Percentiles rank a stretch among this genome's conserved stretches.
Evolutionary conservation across 2,329 filamentous ascomycete species (phyloP).

Genomic region (Ceratocystis lukuohia): DNA sequence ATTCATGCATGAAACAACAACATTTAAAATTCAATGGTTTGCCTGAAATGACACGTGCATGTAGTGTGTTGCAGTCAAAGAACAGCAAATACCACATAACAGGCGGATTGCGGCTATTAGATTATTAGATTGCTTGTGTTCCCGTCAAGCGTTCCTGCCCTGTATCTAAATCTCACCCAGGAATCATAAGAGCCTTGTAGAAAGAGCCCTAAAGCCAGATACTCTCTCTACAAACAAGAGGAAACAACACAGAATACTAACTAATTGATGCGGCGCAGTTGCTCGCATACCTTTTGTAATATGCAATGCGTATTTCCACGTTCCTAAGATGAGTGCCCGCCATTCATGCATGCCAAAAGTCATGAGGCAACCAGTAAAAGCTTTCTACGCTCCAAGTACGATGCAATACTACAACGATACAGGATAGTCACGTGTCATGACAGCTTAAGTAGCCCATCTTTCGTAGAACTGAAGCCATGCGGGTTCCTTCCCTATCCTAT

Average conservation of each 20-base stretch:
- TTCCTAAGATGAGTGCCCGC: neutral
- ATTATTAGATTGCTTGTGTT: neutral
- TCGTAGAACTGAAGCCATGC: neutral
- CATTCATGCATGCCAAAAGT: neutral
- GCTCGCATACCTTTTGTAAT: neutral
- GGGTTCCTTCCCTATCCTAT: neutral
- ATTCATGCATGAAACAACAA: constrained; percentile 1
- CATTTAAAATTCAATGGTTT: neutral
- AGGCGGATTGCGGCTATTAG: neutral
- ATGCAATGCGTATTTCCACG: neutral
- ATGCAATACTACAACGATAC: neutral
- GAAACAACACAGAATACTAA: neutral
- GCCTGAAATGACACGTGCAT: neutral
- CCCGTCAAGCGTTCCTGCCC: neutral
- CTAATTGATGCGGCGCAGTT: neutral
- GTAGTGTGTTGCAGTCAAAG: neutral
- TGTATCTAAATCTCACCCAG: neutral
- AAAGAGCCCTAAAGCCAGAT: neutral
- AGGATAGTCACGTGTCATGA: neutral
- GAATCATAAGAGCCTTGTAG: neutral
- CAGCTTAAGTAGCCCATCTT: neutral
- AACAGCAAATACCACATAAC: neutral
- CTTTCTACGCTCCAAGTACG: neutral
- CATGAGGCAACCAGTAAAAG: neutral
- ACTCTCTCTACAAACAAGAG: neutral